Percentiles rank a stretch among this genome's conserved stretches.
phyloP scores from a whole-genome alignment of 768 basidiomycete genomes.

The Trametes cinnabarina region DNA sequence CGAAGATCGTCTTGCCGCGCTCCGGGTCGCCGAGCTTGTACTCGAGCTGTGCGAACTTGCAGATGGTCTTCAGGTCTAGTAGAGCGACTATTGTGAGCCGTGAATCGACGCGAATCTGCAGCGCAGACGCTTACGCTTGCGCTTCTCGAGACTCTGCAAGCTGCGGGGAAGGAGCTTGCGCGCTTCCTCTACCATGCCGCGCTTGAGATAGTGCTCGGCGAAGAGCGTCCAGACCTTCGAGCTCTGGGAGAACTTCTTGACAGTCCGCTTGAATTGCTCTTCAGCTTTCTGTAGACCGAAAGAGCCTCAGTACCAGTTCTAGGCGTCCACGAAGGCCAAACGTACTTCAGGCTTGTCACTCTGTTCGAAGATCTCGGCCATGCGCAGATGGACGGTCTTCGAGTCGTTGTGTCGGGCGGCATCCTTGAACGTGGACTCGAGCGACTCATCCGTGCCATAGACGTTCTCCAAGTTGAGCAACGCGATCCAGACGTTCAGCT shows the following conservation, averaged over 20 bases:
- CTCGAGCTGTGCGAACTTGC: conserved; percentile 92
- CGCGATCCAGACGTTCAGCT: conserved; percentile 96
- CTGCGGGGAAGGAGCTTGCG: conserved; percentile 84
- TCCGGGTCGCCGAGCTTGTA: conserved; percentile 94
- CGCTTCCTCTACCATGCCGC: conserved; percentile 73
- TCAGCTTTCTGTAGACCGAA: conserved; percentile 70
- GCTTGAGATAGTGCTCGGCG: conserved; percentile 76
- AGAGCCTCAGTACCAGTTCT: background rate
- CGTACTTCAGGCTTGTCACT: conserved; percentile 77
- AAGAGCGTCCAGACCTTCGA: conserved; percentile 93
- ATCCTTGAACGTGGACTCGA: conserved; percentile 85
- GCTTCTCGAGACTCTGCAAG: conserved; percentile 87
- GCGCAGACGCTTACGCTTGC: conserved; percentile 69
- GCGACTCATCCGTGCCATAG: conserved; percentile 80
- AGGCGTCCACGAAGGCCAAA: background rate
- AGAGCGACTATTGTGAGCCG: background rate
- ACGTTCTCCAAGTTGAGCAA: conserved; percentile 91
- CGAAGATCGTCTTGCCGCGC: conserved; percentile 92
- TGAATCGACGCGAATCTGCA: conserved; percentile 1
- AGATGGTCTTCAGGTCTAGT: conserved; percentile 91
- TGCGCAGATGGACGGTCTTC: conserved; percentile 82
- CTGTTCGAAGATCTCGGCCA: conserved; percentile 82
- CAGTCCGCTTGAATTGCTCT: conserved; percentile 82
- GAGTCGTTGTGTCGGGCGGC: conserved; percentile 90
- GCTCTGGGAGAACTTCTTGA: conserved; percentile 92